Base-by-base conservation (phyloP, 805 yeast species). In the Kurtzmaniella cleridarum region DNA sequence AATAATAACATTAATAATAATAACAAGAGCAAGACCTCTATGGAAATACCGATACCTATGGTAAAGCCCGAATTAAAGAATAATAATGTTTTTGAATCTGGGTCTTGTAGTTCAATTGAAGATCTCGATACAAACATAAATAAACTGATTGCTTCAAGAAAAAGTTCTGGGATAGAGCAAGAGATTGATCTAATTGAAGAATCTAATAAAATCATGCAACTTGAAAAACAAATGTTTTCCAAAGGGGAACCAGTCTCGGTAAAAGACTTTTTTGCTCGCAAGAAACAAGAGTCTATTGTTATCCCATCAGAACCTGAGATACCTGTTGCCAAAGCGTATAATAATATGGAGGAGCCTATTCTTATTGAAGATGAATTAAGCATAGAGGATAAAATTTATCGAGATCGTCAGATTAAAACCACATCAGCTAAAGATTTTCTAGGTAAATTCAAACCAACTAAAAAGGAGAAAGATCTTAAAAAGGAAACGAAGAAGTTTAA, bases 391-490 rank as follows among this genome's bases (percentile, higher is more conserved):
- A 51, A 53, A 27, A 47, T 58, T 4, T 57, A 38, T 32, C 42
- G 47, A 17, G 36, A 30, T 6, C 35, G 45, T 29, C 18, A 38
- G 20, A 38, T 49, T 15, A 54, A 55, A 41, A 36, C 56, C 29
- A 48, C 61, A 0, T 53, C 65, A 10, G 60, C 66, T 32, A 61
- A 55, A 35, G 74, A 75, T 45, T 58, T 78, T 3, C 73, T 76
- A 46, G 81, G 76, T 45, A 73, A 86, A 0, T 55, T 87, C 10
- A 45, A 36, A 30, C 42, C 49, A 4, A 29, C 12, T n/a, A 14
- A 29, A 30, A 27, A 30, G 34, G 12, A n/a, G 20, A 13, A 36
- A 12, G 24, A 5, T 26, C 15, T 31, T 27, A 32, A 24, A 29
- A 29, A 11, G 5, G 15, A 32, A 3, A 10, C 10, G 13, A n/a